Evolutionary conservation across 768 basidiomycete genomes (phyloP), one percentile per base, ranked within the genome.

Genomic region (Dioszegia hungarica): DNA sequence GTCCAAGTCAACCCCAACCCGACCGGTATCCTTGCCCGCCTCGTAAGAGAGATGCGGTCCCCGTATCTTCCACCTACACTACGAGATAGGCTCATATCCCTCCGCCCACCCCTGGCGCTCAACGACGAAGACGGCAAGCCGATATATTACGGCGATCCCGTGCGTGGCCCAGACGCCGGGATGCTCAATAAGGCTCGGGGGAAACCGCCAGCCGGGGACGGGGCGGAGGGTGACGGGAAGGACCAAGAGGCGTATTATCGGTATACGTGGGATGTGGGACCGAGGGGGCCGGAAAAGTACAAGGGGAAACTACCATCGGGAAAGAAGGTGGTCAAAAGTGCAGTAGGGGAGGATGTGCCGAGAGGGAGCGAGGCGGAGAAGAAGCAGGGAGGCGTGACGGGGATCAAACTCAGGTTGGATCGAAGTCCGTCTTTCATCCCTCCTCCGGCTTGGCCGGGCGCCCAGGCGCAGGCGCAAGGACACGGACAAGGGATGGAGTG

Each of bases 201-300:
- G 3, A 70, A 65, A 49, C 63, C 53, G 28, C 22, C 20, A 4
- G 43, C n/a, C n/a, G 20, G 31, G 22, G 34, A 5, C 11, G 34
- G 27, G 22, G n/a, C 15, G 2, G 49, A n/a, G 4, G 57, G 56
- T 25, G 57, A 39, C 12, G 43, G 24, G 17, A 29, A 36, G 19
- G 34, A 25, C 38, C 34, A 54, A 34, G 62, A 49, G 37, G 53
- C 57, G 22, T 63, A 54, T 27, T 61, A 66, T 5, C 50, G 60
- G 12, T 48, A 57, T 19, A 72, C 70, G 20, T 68, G 67, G 67
- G 66, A 67, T 56, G 45, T 43, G 17, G 66, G 64, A 28, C 64
- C 64, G 12, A 59, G 54, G 28, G 67, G 70, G 12, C 41, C 44
- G 27, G 60, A 66, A 8, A 66, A 64, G 44, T 72, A 53, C 17